These are phyloP conservation scores for Paraphoma sp. DNA, from an alignment of 2,329 filamentous ascomycete genomes.

Conservation along the genomic window DNA sequence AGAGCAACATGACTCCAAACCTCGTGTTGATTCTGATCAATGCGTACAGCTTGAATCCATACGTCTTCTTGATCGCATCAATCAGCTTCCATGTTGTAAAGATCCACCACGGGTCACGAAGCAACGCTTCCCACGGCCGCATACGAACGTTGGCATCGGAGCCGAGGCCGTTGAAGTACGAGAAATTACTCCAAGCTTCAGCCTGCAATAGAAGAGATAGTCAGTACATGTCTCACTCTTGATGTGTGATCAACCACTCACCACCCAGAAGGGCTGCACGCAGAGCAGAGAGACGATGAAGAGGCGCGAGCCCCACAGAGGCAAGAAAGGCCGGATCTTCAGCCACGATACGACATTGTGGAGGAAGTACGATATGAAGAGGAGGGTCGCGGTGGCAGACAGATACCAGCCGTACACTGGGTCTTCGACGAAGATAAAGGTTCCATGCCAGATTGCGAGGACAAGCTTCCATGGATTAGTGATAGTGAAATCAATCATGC, in stretches of 20 bases:
- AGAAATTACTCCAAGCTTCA: slow-evolving; percentile 45
- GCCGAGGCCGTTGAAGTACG: slow-evolving; percentile 44
- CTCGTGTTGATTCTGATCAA: slow-evolving; percentile 37
- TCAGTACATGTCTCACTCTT: too few species aligned
- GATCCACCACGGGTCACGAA: slow-evolving; percentile 47
- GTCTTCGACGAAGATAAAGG: slow-evolving; percentile 43
- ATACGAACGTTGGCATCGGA: slow-evolving; percentile 35
- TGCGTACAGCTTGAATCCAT: slow-evolving; percentile 33
- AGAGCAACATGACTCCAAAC: slow-evolving; percentile 43
- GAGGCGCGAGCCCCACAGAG: slow-evolving; percentile 40
- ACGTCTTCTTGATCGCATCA: slow-evolving; percentile 41
- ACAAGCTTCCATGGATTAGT: slow-evolving; percentile 33
- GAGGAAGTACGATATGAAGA: slow-evolving; percentile 46
- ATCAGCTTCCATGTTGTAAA: slow-evolving; percentile 45
- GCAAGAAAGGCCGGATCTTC: slow-evolving; percentile 44
- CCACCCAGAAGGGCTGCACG: slow-evolving; percentile 46
- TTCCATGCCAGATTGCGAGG: slow-evolving; percentile 46
- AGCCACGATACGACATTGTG: slow-evolving; percentile 46
- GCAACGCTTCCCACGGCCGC: slow-evolving; percentile 41
- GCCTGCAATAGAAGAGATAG: too few species aligned
- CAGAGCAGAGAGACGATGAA: slow-evolving; percentile 41
- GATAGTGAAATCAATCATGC: background rate
- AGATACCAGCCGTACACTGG: slow-evolving; percentile 45
- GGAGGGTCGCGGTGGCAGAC: slow-evolving; percentile 40
- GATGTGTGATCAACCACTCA: background rate